Evolutionary conservation across 768 basidiomycete genomes (phyloP), one percentile per base, ranked within the genome.

Genomic region (Cyathus striatus): DNA sequence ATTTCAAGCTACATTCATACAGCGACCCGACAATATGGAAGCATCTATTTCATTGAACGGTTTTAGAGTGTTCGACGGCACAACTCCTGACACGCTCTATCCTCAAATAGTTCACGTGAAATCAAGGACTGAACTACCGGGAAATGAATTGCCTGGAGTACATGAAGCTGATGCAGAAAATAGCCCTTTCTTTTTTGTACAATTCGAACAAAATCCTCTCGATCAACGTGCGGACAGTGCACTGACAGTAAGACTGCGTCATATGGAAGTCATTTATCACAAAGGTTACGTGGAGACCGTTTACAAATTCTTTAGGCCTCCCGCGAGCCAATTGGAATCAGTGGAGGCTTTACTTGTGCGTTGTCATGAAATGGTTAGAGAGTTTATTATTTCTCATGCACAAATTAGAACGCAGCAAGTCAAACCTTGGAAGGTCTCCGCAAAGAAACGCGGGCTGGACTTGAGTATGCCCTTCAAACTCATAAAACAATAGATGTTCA

Each of bases 401-500:
- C n/a, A n/a, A 36, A 20, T 35, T 49, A 93, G 90, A 87, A 78
- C 58, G 96, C 80, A 13, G 96, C 96, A 1, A 93, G 88, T 51
- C 81, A 92, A 57, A 97, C 94, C 0, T 69, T 99, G 2, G 95
- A 98, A 57, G 93, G 90, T 4, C 66, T 99, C 20, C 76, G 93
- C 44, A 92, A 92, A 57, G 93, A 97, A 57, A 98, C 96, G 5
- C 70, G 96, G 41, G 90, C 90, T 0, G 92, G 96, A 13, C 69
- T 99, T 41, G 95, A 98, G 66, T 86, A 86, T 64, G 95, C 95
- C 0, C 64, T 99, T 38, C 84, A 93, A 60, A 83, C 80, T 13
- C 94, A 96, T 72, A 95, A 92, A 71, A 98, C 96, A 1, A 72
- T 98, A 34, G 94, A 98, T 59, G 72, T 99, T n/a, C 88, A 90